phyloP scores from a whole-genome alignment of 441 rosid species.

The Erysimum cheiri region DNA sequence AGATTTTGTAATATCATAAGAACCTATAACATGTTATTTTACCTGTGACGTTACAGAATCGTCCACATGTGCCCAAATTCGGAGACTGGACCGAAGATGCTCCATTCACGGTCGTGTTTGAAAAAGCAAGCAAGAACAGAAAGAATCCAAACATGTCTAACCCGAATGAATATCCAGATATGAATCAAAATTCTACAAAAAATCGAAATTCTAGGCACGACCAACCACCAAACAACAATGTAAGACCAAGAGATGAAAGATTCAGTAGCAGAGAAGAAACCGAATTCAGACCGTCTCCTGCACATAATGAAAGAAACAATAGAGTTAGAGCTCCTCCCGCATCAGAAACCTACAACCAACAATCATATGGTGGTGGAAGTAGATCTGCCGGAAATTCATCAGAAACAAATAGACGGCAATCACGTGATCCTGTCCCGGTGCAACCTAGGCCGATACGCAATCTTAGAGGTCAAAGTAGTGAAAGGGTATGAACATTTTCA shows the following conservation, averaged over 20 bases:
- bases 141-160: slow-evolving; percentile 22
- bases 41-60: slow-evolving; percentile 23
- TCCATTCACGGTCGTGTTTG: slow-evolving; percentile 37
- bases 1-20: too few species aligned
- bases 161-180: slow-evolving; percentile 34
- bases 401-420: slow-evolving; percentile 9
- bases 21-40: too few species aligned
- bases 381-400: slow-evolving; percentile 20
- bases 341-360: slow-evolving; percentile 23
- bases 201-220: slow-evolving; percentile 27
- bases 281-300: slow-evolving; percentile 36
- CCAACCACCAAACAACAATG: slow-evolving; percentile 37
- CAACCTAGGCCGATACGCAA: slow-evolving; percentile 33
- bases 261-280: slow-evolving; percentile 36
- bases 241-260: slow-evolving; percentile 32
- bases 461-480: slow-evolving; percentile 36
- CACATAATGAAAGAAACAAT: slow-evolving; percentile 36
- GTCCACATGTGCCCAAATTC: slow-evolving; percentile 38
- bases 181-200: slow-evolving; percentile 17
- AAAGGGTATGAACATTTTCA: slow-evolving; percentile 26
- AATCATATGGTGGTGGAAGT: slow-evolving; percentile 31
- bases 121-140: slow-evolving; percentile 34
- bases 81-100: slow-evolving; percentile 43
- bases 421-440: slow-evolving; percentile 20
- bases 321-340: slow-evolving; percentile 35